A percentile compares a stretch with the other conserved stretches of the same genome.
phyloP scores from a whole-genome alignment of 2,329 filamentous ascomycete species.

The Sphaerostilbella broomeana region DNA sequence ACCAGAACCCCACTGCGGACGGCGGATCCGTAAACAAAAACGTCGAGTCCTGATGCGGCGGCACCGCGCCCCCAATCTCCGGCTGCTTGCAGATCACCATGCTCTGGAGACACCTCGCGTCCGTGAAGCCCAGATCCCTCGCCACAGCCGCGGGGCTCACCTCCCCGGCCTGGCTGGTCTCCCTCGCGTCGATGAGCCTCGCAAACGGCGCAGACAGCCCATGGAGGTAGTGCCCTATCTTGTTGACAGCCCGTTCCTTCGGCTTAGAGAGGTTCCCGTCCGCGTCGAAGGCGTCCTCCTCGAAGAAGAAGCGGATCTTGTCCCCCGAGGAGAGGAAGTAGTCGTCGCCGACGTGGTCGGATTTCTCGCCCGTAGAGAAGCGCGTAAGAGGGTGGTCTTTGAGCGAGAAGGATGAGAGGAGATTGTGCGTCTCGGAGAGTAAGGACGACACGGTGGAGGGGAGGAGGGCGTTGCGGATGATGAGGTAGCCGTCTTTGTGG shows the following conservation, averaged over 20 bases:
- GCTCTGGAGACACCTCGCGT: constrained; percentile 77
- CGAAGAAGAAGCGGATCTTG: constrained; percentile 95
- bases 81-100: constrained; percentile 99
- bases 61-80: constrained; percentile 87
- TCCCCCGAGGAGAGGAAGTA: constrained; percentile 90
- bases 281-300: constrained; percentile 78
- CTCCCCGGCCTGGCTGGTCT: constrained; percentile 22
- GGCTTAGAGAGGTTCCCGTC: constrained; percentile 63
- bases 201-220: constrained; percentile 61
- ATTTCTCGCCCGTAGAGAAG: constrained; percentile 77
- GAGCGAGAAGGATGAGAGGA: constrained; percentile 73
- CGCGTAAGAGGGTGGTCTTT: constrained; percentile 83
- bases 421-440: constrained; percentile 63
- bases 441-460: constrained; percentile 59
- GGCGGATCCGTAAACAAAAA: constrained; percentile 89
- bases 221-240: constrained; percentile 77
- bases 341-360: constrained; percentile 79
- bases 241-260: constrained; percentile 81
- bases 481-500: constrained; percentile 78
- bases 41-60: constrained; percentile 84
- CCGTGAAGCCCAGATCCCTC: constrained; percentile 61
- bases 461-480: constrained; percentile 71
- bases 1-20: constrained; percentile 92
- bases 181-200: constrained; percentile 46
- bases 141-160: constrained; percentile 57